Base-by-base conservation (phyloP, 345 rosid species). In the Combretum micranthum region DNA sequence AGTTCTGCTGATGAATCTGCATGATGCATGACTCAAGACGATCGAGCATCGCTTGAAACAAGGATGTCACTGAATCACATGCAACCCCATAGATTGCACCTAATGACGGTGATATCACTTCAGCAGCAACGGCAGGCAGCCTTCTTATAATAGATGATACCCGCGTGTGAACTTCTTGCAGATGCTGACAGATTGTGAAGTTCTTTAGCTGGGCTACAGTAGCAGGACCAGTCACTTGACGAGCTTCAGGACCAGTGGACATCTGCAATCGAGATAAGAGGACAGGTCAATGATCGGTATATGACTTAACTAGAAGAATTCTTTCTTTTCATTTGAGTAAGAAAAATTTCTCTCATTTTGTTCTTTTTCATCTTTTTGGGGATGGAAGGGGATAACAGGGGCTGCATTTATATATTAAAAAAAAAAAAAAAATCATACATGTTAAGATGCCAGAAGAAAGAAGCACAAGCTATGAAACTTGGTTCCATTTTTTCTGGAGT, bases 211-310 rank as follows among this genome's bases (percentile, higher is more conserved):
- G 97, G 48, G 97, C 92, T 49, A 83, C 53, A 46, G 95, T 90
- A 57, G 93, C 97, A 49, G 95, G 86, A 65, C 82, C 96, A 19
- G 78, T 66, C 47, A 94, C 73, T 72, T 90, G 95, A 37, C 97
- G 96, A 17, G 95, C 90, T 75, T 94, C 97, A 37, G 84, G 93
- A 68, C 99, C 97, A 43, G 97, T 75, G 44, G 99, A 94, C 71
- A 94, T 90, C 97, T 90, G 95, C 49, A 65, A 83, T 62, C 58
- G 39, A 32, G 39, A 32, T 4, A 32, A 32, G 39, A 32, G 9
- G 6, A 32, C 39, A 32, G 39, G 9, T 32, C 39, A 5, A 32
- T 11, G 6, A 32, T 32, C 1, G 9, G 39, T 5, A 32, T 32
- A 32, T 4, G 39, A 32, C 9, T 3, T 4, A 32, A 32, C 6